Evolutionary conservation across 2,329 filamentous ascomycete genomes (phyloP), one percentile per base, ranked within the genome.

Genomic region (Hypoxylon sp.): DNA sequence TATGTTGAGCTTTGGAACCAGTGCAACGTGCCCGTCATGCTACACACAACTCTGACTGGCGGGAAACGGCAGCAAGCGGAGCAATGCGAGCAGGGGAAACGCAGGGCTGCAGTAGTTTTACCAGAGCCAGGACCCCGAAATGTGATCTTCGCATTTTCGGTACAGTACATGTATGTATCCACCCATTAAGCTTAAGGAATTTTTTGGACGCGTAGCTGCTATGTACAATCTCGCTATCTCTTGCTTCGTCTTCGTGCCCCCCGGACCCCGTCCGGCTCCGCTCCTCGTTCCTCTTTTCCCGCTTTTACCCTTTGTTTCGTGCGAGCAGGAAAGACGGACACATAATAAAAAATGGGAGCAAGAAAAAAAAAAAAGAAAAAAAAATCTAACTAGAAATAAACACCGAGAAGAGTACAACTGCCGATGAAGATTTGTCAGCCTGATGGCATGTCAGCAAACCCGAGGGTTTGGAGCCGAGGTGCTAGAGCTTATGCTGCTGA

Each of bases 401-500:
- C 54, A 56, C 54, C 54, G 54, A 56, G 42, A 1, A 11, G 29
- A 22, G 14, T 13, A 29, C 17, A 70, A 67, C 48, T 70, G 57
- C 68, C 68, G 68, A 64, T 65, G 46, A 62, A 62, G 60, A 63
- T 63, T 63, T 56, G 55, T 64, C 67, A 70, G 56, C 62, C 48
- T 48, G 47, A 29, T 61, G 33, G 53, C 52, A 46, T 59, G 58
- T 53, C 37, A 37, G 52, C 35, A 59, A 70, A 70, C 68, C 68
- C 68, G 68, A 70, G 57, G 31, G 55, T 39, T 58, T 70, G 68
- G 68, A 70, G 57, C 68, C 68, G 68, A 70, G 54, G 59, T 26
- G 37, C 62, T 65, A 60, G 64, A 67, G 64, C 65, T 68, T 68
- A 70, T 54, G 60, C 52, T 58, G 67, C 67, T 70, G 67, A 70